Evolutionary conservation across 306 rosid genomes (phyloP).

Genomic region (Lathyrus aphaca): DNA sequence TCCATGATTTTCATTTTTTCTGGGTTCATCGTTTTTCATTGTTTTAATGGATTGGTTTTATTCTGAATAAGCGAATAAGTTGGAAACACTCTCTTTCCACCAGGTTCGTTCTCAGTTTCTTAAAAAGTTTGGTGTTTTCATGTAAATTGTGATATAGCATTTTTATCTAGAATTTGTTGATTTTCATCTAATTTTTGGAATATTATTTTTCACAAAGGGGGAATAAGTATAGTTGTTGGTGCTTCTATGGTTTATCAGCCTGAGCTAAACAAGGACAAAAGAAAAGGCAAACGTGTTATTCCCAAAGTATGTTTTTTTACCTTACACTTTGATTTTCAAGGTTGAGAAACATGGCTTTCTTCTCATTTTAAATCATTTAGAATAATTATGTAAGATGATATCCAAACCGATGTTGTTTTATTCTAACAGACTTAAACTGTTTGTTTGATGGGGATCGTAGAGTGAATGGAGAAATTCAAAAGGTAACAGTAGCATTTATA

Average conservation of each 20-base stretch:
- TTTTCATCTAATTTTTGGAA: slow-evolving; percentile 19
- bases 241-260: slow-evolving; percentile 66
- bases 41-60: too few relatives aligned
- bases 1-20: too few relatives aligned
- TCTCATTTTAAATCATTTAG: slow-evolving; percentile 8
- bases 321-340: slow-evolving; percentile 17
- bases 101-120: slow-evolving; percentile 51
- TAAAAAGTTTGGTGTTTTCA: background rate
- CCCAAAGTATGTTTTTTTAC: slow-evolving; percentile 63
- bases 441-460: slow-evolving; percentile 80
- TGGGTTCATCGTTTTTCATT: too few relatives aligned
- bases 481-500: slow-evolving; percentile 54
- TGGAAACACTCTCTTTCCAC: slow-evolving; percentile 90
- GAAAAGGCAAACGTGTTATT: slow-evolving; percentile 66
- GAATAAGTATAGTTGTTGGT: slow-evolving; percentile 86
- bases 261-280: slow-evolving; percentile 59
- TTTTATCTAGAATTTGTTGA: background rate
- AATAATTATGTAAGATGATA: slow-evolving; percentile 16
- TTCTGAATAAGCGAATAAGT: slow-evolving; percentile 70
- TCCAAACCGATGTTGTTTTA: slow-evolving; percentile 1
- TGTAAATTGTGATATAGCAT: too few relatives aligned
- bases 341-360: background rate
- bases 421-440: too few relatives aligned
- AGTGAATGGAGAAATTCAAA: slow-evolving; percentile 90
- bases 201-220: slow-evolving; percentile 63